Base-by-base conservation (phyloP, 371 early-diverging fungal species). In the Mycotypha africana region DNA sequence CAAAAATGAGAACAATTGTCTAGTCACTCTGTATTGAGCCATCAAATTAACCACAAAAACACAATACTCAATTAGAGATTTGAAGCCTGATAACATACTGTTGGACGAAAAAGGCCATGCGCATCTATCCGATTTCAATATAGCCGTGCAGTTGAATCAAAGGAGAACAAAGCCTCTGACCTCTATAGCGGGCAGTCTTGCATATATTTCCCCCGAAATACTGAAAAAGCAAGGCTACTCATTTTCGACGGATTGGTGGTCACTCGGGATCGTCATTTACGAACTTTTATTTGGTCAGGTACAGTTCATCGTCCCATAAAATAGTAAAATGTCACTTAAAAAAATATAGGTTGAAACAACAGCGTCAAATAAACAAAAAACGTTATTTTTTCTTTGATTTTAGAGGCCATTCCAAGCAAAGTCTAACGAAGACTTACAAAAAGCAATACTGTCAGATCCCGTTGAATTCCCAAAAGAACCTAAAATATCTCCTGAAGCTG, bases 1-100 rank as follows among this genome's bases (percentile, higher is more conserved):
- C n/a, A n/a, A n/a, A n/a, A n/a, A n/a, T n/a, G n/a, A n/a, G n/a
- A n/a, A n/a, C n/a, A n/a, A n/a, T n/a, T n/a, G n/a, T n/a, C n/a
- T n/a, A 22, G 24, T 7, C 35, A 15, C 4, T 16, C 12, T 20
- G 2, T 30, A 42, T n/a, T 19, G 12, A 32, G 21, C 31, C 24
- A 4, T 10, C 4, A 10, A 21, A 10, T 4, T 37, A 2, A 39
- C n/a, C 22, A 39, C 4, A 39, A 23, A 32, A 16, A 58, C n/a
- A n/a, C n/a, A n/a, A n/a, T n/a, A n/a, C n/a, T n/a, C n/a, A n/a
- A n/a, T n/a, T n/a, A 77, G 94, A 36, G 95, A 96, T 66, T 46
- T 92, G 33, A 93, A 93, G 58, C 96, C 97, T 0, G 95, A 93
- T 56, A 94, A 95, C 65, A 80, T 95, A 7, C 62, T 97, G 16